Evolutionary conservation across 192 early-diverging fungal species (phyloP), one percentile per base, ranked within the genome.

Genomic region (Martensiomyces pterosporus): DNA sequence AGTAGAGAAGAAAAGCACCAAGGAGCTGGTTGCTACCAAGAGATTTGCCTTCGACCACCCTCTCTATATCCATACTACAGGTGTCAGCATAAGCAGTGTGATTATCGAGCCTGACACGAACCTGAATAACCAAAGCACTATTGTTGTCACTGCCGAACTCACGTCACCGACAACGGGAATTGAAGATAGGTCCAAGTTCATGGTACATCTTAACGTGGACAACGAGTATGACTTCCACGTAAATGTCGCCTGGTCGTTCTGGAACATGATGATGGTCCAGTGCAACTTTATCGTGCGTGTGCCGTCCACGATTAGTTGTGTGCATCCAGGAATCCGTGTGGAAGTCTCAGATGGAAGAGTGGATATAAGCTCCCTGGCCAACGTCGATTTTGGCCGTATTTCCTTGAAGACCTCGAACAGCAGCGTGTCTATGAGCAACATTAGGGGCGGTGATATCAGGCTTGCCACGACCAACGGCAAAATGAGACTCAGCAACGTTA

Each of bases 201-300:
- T 39, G 1, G 39, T 38, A 26, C 39, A 35, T 8, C 9, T 52
- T 7, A 68, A 61, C 18, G 27, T 18, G 4, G 43, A 50, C 16
- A 49, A 49, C n/a, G 65, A 60, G 36, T 68, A 68, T 40, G 53
- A 68, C n/a, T 49, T 68, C 13, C 33, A 41, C 39, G 58, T 68
- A n/a, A 42, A 49, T 39, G 55, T 52, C 2, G 49, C 14, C 23
- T 55, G 53, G 24, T 49, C 58, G 10, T 18, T 68, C 9, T 52
- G 48, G 58, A 68, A 47, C 24, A 33, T 52, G 43, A 49, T 49
- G 23, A 37, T 26, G 18, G 25, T 51, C 7, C 17, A 29, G 22
- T 68, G 65, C 36, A 43, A 42, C 16, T 42, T 68, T 39, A 26
- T 47, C 13, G 23, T 68, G 8, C 51, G 57, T 0, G 45, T 60